A percentile compares a stretch with the other conserved stretches of the same genome.
phyloP scores from a whole-genome alignment of 1,139 yeast species.

The Blastobotrys malaysiensis region DNA sequence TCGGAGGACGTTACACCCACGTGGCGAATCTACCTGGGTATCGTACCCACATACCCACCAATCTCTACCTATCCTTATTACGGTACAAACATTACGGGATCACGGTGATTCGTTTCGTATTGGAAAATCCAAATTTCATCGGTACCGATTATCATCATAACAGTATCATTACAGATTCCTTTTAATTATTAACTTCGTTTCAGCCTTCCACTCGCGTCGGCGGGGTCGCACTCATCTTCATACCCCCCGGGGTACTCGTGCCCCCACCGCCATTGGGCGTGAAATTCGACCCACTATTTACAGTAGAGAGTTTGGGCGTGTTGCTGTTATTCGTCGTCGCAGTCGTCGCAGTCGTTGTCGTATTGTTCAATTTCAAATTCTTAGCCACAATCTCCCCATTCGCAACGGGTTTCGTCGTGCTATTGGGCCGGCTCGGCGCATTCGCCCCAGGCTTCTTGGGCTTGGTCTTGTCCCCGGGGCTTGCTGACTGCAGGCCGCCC shows the following conservation, averaged over 20 bases:
- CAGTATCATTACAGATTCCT: not conserved
- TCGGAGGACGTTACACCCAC: too few species aligned
- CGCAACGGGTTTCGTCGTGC: not conserved
- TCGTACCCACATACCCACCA: too few species aligned
- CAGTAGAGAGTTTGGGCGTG: not conserved
- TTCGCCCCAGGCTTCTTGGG: not conserved
- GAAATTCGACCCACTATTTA: conserved; percentile 2
- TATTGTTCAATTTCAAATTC: not conserved
- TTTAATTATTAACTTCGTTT: not conserved
- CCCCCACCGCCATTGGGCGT: not conserved
- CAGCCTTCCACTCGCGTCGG: conserved; percentile 15
- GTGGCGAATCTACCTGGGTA: too few species aligned
- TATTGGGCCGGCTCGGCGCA: not conserved
- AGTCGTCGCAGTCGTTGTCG: not conserved
- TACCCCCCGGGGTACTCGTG: not conserved
- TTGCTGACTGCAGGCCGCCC: not conserved
- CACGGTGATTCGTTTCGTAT: too few species aligned
- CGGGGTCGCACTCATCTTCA: conserved; percentile 12
- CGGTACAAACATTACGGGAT: too few species aligned
- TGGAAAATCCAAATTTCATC: too few species aligned
- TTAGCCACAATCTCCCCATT: not conserved
- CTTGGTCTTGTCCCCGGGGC: not conserved
- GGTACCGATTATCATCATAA: too few species aligned
- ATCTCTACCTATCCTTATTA: too few species aligned
- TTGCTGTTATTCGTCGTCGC: not conserved